A percentile compares a stretch with the other conserved stretches of the same genome.
These are phyloP conservation scores for Solanum tacnaense DNA, from an alignment of 257 asterid species.

Conservation along the genomic window DNA sequence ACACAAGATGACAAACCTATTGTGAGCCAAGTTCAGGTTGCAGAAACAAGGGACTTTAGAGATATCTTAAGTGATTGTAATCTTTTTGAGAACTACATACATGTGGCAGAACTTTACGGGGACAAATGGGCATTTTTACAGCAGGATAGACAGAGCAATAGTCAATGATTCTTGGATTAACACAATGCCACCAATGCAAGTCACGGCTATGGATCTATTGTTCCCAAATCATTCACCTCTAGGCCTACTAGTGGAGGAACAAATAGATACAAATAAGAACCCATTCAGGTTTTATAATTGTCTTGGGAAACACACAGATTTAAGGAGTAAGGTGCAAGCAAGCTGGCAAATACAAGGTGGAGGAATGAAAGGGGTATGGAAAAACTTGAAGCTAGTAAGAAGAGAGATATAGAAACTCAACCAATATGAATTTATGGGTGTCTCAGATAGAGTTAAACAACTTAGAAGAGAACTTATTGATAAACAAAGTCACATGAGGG, in stretches of 20 bases:
- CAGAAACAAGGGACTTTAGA: no score
- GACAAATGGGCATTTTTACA: not conserved
- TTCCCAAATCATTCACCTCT: not conserved
- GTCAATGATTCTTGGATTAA: no score
- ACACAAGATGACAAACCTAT: no score
- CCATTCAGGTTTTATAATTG: not conserved
- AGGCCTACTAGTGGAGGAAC: not conserved
- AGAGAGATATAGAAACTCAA: not conserved
- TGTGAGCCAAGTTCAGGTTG: no score
- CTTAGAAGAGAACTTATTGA: no score
- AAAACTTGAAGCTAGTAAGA: not conserved
- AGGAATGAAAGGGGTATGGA: not conserved
- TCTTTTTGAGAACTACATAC: not conserved
- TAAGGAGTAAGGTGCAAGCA: not conserved
- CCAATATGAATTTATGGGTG: not conserved
- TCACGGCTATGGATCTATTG: not conserved
- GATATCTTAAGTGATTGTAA: no score
- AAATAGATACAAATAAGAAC: no score
- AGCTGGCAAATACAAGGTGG: not conserved
- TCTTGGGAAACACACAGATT: not conserved
- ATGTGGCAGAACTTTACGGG: not conserved
- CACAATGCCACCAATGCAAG: not conserved
- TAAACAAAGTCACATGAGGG: not conserved
- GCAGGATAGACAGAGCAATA: no score
- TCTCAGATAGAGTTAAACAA: not conserved